Evolutionary conservation across 495 filamentous ascomycete genomes (phyloP).

Genomic region (Aspergillus leporis): DNA sequence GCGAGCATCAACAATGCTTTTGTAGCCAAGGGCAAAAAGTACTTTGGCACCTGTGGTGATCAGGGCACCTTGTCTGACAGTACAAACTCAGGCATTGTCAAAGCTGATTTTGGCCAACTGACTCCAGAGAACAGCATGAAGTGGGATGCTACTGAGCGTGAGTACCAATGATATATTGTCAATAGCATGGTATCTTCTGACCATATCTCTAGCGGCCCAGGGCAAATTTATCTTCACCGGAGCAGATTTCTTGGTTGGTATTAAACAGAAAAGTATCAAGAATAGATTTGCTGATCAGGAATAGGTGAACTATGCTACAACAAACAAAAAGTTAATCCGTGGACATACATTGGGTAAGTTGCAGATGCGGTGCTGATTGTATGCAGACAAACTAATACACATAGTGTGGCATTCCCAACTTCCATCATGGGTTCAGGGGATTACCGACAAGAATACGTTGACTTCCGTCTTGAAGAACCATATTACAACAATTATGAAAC

Average conservation of each 20-base stretch:
- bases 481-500: slow-evolving; percentile 25
- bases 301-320: slow-evolving; percentile 46
- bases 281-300: background rate
- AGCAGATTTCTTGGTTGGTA: slow-evolving; percentile 42
- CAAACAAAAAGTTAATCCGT: slow-evolving; percentile 49
- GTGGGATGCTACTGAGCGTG: slow-evolving; percentile 47
- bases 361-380: background rate
- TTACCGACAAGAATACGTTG: slow-evolving; percentile 46
- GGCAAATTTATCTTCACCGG: slow-evolving; percentile 44
- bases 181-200: slow-evolving; percentile 2
- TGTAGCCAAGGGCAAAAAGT: slow-evolving; percentile 19
- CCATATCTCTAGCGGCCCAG: slow-evolving; percentile 26
- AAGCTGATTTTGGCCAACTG: slow-evolving; percentile 49
- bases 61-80: slow-evolving; percentile 22
- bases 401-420: slow-evolving; percentile 56
- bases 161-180: slow-evolving; percentile 12
- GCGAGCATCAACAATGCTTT: slow-evolving; percentile 19
- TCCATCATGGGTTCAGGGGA: slow-evolving; percentile 48
- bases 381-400: slow-evolving; percentile 5
- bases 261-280: background rate
- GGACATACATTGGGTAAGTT: slow-evolving; percentile 48
- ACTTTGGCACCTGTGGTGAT: slow-evolving; percentile 30
- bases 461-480: slow-evolving; percentile 38
- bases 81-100: slow-evolving; percentile 36
- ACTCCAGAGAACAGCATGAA: slow-evolving; percentile 61